Conservation (phyloP, 495 filamentous ascomycete species). For the Penicillium coffeae region DNA sequence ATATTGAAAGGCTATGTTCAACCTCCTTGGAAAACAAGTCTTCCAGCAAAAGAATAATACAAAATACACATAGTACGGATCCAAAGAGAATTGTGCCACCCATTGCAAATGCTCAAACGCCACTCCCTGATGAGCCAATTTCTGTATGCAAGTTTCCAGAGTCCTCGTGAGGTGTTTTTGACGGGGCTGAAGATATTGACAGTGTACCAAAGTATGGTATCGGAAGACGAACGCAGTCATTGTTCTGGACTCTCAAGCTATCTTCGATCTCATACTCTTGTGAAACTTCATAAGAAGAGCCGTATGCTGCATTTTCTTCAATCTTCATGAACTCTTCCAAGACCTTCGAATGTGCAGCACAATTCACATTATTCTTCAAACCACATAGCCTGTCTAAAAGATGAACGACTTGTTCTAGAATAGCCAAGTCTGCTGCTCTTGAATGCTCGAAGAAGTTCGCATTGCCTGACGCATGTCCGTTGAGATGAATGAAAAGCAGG, state of each 20-base stretch:
- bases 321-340: conserved; percentile 5
- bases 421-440: conserved; percentile 25
- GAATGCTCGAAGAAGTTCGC: conserved; percentile 29
- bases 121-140: no score
- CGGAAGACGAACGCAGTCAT: conserved; percentile 12
- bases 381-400: conserved; percentile 36
- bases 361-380: conserved; percentile 25
- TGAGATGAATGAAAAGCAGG: conserved; percentile 43
- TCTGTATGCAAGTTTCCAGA: no score
- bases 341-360: not conserved
- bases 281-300: conserved; percentile 1
- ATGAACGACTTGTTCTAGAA: conserved; percentile 24
- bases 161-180: no score
- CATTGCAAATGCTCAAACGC: no score
- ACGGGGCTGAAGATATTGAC: conserved; percentile 33
- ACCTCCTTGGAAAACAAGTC: no score
- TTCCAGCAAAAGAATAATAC: no score
- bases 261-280: not conserved
- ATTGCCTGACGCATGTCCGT: conserved; percentile 21
- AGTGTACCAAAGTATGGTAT: conserved; percentile 39
- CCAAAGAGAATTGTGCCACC: no score
- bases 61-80: no score
- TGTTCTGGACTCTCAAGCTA: conserved; percentile 7
- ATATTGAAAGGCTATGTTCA: no score
- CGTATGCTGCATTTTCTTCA: conserved; percentile 15